A percentile compares a stretch with the other conserved stretches of the same genome.
Conservation (phyloP, 495 filamentous ascomycete species). For the Trichoderma erinaceum region DNA sequence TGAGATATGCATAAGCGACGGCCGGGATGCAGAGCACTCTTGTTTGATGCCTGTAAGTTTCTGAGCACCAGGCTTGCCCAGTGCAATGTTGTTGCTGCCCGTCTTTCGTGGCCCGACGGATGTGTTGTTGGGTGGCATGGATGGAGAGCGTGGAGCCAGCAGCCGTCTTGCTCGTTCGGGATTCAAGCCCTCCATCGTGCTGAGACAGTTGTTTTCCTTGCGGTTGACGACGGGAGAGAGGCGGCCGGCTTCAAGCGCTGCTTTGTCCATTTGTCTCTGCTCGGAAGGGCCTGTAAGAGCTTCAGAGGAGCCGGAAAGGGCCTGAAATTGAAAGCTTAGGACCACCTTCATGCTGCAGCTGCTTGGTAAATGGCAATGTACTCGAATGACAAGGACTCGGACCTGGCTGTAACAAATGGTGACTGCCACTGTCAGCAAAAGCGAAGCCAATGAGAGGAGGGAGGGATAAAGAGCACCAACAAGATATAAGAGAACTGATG, state of each 20-base stretch:
- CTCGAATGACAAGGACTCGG: too few relatives aligned
- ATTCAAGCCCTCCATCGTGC: background rate
- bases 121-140: background rate
- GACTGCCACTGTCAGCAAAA: too few relatives aligned
- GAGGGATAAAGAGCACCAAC: too few relatives aligned
- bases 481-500: too few relatives aligned
- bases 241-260: background rate
- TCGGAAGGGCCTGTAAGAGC: background rate
- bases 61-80: background rate
- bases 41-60: background rate
- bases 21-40: background rate
- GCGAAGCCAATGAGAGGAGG: too few relatives aligned
- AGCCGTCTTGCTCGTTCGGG: background rate
- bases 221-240: background rate
- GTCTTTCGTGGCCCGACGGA: background rate
- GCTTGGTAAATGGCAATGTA: too few relatives aligned
- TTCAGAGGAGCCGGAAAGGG: background rate
- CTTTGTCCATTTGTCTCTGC: background rate
- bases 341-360: too few relatives aligned
- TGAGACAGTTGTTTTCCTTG: background rate
- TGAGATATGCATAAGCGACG: background rate
- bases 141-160: conserved; percentile 4
- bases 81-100: background rate
- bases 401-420: too few relatives aligned
- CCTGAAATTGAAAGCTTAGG: too few relatives aligned